phyloP scores from a whole-genome alignment of 768 basidiomycete genomes.

The Podaxis sp. region DNA sequence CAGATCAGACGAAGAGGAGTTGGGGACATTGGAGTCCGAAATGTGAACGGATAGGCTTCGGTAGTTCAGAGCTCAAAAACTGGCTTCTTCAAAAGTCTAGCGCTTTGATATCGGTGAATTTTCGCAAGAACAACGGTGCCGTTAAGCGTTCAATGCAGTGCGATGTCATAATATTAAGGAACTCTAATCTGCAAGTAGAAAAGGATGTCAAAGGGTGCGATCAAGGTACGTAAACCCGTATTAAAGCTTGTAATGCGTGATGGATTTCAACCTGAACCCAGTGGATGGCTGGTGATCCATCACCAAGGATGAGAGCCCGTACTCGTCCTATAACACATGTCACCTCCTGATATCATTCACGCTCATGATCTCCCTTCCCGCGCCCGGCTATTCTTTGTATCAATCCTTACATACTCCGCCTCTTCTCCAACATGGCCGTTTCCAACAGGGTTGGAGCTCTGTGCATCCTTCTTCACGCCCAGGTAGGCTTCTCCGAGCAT shows the following conservation, averaged over 20 bases:
- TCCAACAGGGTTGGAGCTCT: slow-evolving; percentile 11
- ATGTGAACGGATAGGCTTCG: not conserved
- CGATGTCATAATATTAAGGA: not conserved
- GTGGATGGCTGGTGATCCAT: too few species aligned
- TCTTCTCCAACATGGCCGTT: slow-evolving; percentile 40
- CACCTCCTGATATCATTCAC: not conserved
- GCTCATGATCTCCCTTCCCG: slow-evolving; percentile 20
- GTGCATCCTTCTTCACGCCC: slow-evolving; percentile 60
- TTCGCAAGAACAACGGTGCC: not conserved
- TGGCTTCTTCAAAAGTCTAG: not conserved
- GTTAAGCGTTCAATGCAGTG: not conserved
- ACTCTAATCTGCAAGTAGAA: not conserved
- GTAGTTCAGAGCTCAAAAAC: not conserved
- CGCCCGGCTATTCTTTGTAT: slow-evolving; percentile 62
- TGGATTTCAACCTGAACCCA: too few species aligned
- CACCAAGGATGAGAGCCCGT: too few species aligned
- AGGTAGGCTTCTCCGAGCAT: slow-evolving; percentile 80
- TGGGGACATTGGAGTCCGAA: not conserved
- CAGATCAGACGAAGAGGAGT: not conserved
- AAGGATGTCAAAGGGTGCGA: not conserved
- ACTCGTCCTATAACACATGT: not conserved
- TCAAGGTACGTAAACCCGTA: too few species aligned
- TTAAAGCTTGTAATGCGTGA: too few species aligned
- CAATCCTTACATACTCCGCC: slow-evolving; percentile 78
- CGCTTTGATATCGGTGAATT: not conserved